A percentile compares a stretch with the other conserved stretches of the same genome.
Evolutionary conservation across 306 rosid species (phyloP).

Genomic region (Acacia melanoxylon): DNA sequence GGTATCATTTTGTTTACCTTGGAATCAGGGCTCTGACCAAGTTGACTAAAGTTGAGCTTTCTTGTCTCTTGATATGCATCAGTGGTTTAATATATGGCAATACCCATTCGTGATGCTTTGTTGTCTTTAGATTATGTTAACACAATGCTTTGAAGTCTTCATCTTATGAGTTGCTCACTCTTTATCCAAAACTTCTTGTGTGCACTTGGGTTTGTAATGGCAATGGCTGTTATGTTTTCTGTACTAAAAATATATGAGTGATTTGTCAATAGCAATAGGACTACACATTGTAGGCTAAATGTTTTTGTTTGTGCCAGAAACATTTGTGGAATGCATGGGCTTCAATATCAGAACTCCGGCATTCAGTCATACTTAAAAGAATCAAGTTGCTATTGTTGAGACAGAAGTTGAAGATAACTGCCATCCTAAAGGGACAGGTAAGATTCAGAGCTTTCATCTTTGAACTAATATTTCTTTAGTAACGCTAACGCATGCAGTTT

Average conservation of each 20-base stretch:
- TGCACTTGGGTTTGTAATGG: neutral
- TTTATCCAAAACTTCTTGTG: neutral
- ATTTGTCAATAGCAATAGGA: conserved; percentile 14
- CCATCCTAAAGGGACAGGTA: conserved; percentile 94
- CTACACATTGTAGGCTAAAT: conserved; percentile 33
- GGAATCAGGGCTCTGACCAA: conserved; percentile 16
- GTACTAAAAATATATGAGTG: conserved; percentile 5
- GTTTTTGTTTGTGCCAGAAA: conserved; percentile 55
- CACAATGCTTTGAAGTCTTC: conserved; percentile 27
- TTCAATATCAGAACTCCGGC: conserved; percentile 92
- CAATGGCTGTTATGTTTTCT: neutral
- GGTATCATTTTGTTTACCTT: neutral
- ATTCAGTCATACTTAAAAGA: conserved; percentile 93
- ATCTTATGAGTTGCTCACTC: conserved; percentile 6
- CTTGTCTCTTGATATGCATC: conserved; percentile 14
- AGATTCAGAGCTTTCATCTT: conserved; percentile 47
- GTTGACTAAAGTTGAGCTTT: conserved; percentile 10
- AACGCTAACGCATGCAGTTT: conserved; percentile 31
- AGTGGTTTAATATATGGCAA: neutral
- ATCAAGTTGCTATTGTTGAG: conserved; percentile 89
- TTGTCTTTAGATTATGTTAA: conserved; percentile 21
- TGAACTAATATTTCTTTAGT: conserved; percentile 19
- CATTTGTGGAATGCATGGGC: conserved; percentile 99
- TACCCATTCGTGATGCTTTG: conserved; percentile 13
- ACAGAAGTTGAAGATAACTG: conserved; percentile 91